phyloP scores from a whole-genome alignment of 75 land plant species.

The Pinus albicaulis region DNA sequence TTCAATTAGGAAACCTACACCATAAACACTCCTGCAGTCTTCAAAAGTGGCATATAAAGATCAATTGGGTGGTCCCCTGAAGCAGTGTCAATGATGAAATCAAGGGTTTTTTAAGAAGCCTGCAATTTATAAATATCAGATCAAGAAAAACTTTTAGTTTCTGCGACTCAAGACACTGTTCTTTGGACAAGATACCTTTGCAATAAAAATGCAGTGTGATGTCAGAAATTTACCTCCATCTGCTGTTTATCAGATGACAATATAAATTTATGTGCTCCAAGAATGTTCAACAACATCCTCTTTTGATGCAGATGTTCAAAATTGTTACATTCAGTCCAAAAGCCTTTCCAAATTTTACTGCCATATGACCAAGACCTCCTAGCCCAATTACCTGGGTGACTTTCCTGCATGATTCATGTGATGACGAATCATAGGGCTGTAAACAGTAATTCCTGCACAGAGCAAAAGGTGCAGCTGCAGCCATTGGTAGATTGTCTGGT shows the following conservation, averaged over 20 bases:
- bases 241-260: constrained; percentile 59
- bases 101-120: constrained; percentile 35
- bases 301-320: constrained; percentile 72
- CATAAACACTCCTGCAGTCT: constrained; percentile 52
- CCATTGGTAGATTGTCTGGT: constrained; percentile 57
- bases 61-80: constrained; percentile 80
- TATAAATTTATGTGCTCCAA: constrained; percentile 79
- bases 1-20: constrained; percentile 67
- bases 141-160: not conserved
- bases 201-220: not conserved
- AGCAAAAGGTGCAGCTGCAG: constrained; percentile 69
- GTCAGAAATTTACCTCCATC: constrained; percentile 47
- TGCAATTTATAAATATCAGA: not conserved
- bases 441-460: constrained; percentile 87
- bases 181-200: not conserved
- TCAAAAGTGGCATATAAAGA: constrained; percentile 64
- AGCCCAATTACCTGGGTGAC: constrained; percentile 77
- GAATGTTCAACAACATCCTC: constrained; percentile 58
- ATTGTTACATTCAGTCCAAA: constrained; percentile 80
- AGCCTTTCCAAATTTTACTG: constrained; percentile 79
- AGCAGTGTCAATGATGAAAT: constrained; percentile 83
- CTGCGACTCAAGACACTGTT: not conserved
- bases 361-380: constrained; percentile 90
- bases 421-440: constrained; percentile 79
- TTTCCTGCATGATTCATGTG: constrained; percentile 80